Percentiles rank a stretch among this genome's conserved stretches.
phyloP scores from a whole-genome alignment of 2,329 filamentous ascomycete genomes.

The Myriangium duriaei region DNA sequence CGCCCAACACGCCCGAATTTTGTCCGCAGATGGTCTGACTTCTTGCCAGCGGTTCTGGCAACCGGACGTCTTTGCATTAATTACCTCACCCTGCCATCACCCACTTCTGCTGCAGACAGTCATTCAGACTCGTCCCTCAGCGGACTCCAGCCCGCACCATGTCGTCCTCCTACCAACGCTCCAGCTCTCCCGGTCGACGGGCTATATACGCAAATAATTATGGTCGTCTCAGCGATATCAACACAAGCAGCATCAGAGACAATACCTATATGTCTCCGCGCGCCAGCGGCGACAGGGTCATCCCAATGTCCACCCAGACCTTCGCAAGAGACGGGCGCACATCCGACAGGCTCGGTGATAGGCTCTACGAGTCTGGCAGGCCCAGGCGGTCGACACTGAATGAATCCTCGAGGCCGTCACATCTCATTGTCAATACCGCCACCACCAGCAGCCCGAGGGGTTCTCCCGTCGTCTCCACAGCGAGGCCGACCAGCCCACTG shows the following conservation, averaged over 20 bases:
- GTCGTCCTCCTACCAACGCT: constrained; percentile 15
- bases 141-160: no score
- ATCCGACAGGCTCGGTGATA: constrained; percentile 15
- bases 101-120: no score
- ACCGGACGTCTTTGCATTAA: background rate
- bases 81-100: no score
- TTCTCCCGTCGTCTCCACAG: constrained; percentile 23
- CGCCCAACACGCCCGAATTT: no score
- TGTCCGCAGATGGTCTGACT: background rate
- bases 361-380: constrained; percentile 31
- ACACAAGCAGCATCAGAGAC: constrained; percentile 13
- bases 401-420: constrained; percentile 23
- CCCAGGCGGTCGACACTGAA: constrained; percentile 33
- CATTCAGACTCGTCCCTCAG: no score
- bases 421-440: constrained; percentile 14
- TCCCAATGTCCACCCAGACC: constrained; percentile 25
- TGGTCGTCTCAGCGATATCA: constrained; percentile 20
- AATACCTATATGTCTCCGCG: constrained; percentile 21
- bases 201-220: constrained; percentile 21
- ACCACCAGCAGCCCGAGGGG: constrained; percentile 18
- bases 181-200: constrained; percentile 23
- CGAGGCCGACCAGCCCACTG: constrained; percentile 30
- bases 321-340: constrained; percentile 18
- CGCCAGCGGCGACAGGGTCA: constrained; percentile 23
- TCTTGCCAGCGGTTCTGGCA: background rate